Conservation (phyloP, 108 stramenopile genomes). For the Fragilaria crotonensis region DNA sequence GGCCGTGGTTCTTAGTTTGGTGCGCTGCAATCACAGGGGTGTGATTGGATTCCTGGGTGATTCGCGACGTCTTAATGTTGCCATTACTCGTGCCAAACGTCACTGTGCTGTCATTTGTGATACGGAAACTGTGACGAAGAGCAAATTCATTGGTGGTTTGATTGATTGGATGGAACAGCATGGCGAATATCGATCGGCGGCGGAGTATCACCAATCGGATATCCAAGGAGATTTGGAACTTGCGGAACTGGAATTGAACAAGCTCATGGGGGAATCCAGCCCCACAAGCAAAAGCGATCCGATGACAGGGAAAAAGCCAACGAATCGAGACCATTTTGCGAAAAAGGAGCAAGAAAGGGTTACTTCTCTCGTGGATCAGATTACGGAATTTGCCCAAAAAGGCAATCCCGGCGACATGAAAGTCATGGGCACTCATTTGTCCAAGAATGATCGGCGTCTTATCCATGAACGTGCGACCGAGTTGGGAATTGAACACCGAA, state of each 20-base stretch:
- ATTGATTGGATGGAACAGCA: constrained; percentile 72
- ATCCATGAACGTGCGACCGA: constrained; percentile 54
- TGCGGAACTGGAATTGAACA: constrained; percentile 25
- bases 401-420: constrained; percentile 44
- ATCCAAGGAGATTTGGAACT: constrained; percentile 23
- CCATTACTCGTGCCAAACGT: constrained; percentile 93
- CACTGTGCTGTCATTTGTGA: constrained; percentile 77
- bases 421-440: constrained; percentile 25
- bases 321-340: constrained; percentile 1
- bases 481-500: constrained; percentile 45
- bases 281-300: neutral
- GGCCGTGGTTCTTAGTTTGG: constrained; percentile 91
- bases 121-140: constrained; percentile 73
- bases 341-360: constrained; percentile 17
- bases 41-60: constrained; percentile 96
- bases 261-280: constrained; percentile 10
- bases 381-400: constrained; percentile 32
- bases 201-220: constrained; percentile 28
- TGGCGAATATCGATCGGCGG: constrained; percentile 64
- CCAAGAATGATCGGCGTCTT: constrained; percentile 40
- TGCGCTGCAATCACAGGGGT: constrained; percentile 77
- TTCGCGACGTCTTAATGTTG: constrained; percentile 94
- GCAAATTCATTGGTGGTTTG: constrained; percentile 56
- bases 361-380: constrained; percentile 38
- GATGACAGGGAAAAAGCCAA: neutral